phyloP scores from a whole-genome alignment of 1,284 basidiomycete species.

The Ustilago bromivora region DNA sequence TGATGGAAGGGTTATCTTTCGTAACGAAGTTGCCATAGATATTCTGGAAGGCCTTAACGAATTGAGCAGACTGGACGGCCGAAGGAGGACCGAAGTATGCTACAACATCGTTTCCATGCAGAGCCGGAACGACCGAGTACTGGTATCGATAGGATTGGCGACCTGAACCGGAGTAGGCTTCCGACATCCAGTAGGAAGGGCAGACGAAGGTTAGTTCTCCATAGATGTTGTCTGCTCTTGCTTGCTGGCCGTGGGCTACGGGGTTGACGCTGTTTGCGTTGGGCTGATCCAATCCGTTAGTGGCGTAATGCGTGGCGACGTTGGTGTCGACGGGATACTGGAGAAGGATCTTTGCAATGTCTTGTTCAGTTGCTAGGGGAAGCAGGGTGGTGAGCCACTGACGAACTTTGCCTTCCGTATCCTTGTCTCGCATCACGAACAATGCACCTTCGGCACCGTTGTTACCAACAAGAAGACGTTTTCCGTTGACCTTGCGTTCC shows the following conservation, averaged over 20 bases:
- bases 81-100: constrained; percentile 35
- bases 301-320: constrained; percentile 26
- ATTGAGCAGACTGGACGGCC: constrained; percentile 16
- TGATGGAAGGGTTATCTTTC: constrained; percentile 28
- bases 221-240: constrained; percentile 40
- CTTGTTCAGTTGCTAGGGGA: constrained; percentile 21
- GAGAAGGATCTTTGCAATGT: constrained; percentile 21
- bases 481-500: constrained; percentile 25
- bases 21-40: constrained; percentile 45
- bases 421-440: constrained; percentile 26
- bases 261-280: constrained; percentile 33
- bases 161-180: constrained; percentile 40
- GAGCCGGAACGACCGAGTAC: constrained; percentile 35
- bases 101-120: constrained; percentile 37
- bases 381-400: constrained; percentile 24
- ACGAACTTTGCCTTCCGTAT: constrained; percentile 19
- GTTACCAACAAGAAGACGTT: constrained; percentile 34
- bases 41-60: constrained; percentile 40
- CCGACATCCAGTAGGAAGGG: constrained; percentile 45
- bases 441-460: constrained; percentile 31
- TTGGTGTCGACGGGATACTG: constrained; percentile 27
- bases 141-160: constrained; percentile 33
- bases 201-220: constrained; percentile 46
- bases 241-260: constrained; percentile 27
- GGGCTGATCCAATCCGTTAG: constrained; percentile 25